Evolutionary conservation across 2,329 filamentous ascomycete genomes (phyloP).

Genomic region (Pseudogymnoascus sp.): DNA sequence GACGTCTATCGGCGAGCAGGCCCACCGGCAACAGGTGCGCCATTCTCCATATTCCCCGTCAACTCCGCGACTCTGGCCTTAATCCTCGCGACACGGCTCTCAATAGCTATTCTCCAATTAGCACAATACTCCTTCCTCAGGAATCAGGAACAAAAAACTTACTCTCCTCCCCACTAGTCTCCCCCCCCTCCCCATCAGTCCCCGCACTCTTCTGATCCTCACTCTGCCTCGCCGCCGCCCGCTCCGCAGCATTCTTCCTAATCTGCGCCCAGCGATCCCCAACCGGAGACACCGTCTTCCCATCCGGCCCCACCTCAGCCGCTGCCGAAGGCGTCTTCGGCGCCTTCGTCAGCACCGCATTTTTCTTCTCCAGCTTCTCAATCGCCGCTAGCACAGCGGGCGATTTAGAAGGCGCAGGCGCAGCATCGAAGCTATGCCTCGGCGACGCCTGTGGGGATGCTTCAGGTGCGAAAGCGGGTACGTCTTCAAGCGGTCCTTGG

Average conservation of each 20-base stretch:
- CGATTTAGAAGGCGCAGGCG: constrained; percentile 5
- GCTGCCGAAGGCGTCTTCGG: neutral
- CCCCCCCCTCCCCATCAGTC: constrained; percentile 66
- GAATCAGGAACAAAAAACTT: no score
- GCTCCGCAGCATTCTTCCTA: constrained; percentile 83
- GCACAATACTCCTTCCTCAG: no score
- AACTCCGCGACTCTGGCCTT: constrained; percentile 94
- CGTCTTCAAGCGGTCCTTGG: constrained; percentile 79
- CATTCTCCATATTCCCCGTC: constrained; percentile 69
- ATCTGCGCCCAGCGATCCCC: constrained; percentile 94
- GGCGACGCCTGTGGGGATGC: constrained; percentile 30
- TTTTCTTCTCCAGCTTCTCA: constrained; percentile 32
- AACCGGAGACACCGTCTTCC: constrained; percentile 31
- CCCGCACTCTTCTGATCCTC: constrained; percentile 59
- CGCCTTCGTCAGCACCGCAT: constrained; percentile 10
- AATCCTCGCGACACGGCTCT: constrained; percentile 93
- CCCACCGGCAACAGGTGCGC: neutral
- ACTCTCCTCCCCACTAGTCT: constrained; percentile 95
- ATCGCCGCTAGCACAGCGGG: constrained; percentile 15
- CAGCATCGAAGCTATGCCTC: constrained; percentile 26
- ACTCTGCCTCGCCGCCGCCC: constrained; percentile 58
- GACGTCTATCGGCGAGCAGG: neutral
- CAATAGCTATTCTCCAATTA: constrained; percentile 62
- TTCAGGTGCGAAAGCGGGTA: constrained; percentile 71
- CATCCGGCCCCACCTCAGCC: neutral